These are phyloP conservation scores for Gastrolobium villosum DNA, from an alignment of 306 rosid genomes.

Conservation along the genomic window DNA sequence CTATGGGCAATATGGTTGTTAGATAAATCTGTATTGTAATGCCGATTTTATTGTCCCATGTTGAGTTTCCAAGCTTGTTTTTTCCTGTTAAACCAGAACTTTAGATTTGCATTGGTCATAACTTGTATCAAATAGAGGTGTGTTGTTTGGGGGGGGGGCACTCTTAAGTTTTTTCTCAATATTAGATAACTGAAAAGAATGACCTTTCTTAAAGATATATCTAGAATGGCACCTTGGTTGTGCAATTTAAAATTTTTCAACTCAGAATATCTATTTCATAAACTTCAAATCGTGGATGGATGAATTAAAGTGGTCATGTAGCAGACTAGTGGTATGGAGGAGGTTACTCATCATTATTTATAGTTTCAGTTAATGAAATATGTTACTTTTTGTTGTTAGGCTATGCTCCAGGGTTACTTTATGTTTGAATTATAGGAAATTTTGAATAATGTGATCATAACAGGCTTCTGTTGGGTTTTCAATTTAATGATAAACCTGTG, in stretches of 20 bases:
- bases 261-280: conserved; percentile 10
- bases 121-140: conserved; percentile 12
- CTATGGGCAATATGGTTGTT: conserved; percentile 15
- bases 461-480: conserved; percentile 25
- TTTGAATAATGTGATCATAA: conserved; percentile 23
- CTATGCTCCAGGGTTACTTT: conserved; percentile 33
- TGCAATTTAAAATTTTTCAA: conserved; percentile 34
- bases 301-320: conserved; percentile 17
- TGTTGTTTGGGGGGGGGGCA: too few relatives aligned
- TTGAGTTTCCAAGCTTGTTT: conserved; percentile 16
- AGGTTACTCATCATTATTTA: conserved; percentile 23
- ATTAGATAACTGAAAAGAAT: not conserved
- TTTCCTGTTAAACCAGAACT: conserved; percentile 6
- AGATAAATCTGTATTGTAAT: conserved; percentile 36
- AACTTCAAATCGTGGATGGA: conserved; percentile 30
- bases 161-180: not conserved
- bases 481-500: conserved; percentile 12
- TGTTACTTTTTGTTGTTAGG: conserved; percentile 7
- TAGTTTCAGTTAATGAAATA: conserved; percentile 34
- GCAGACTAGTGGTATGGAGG: conserved; percentile 15
- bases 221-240: conserved; percentile 4
- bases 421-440: not conserved
- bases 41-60: conserved; percentile 13
- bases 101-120: conserved; percentile 4
- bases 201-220: conserved; percentile 29